A percentile compares a stretch with the other conserved stretches of the same genome.
These are phyloP conservation scores for Colletotrichum shisoi DNA, from an alignment of 2,329 filamentous ascomycete species.

Conservation along the genomic window DNA sequence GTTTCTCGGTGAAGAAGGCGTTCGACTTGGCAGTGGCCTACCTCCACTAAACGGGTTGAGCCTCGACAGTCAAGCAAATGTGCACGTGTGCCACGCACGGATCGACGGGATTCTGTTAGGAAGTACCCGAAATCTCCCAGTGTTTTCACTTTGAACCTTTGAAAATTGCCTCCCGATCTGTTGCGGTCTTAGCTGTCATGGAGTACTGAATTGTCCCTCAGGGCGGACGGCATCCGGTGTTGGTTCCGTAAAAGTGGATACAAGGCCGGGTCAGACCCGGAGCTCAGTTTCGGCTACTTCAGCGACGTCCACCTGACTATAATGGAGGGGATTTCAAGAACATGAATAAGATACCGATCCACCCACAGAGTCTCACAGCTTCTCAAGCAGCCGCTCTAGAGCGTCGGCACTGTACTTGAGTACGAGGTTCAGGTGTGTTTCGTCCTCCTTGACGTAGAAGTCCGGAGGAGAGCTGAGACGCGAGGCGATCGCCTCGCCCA, in stretches of 20 bases:
- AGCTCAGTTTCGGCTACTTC: constrained; percentile 6
- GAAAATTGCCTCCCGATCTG: no score
- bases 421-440: no score
- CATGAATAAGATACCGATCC: no score
- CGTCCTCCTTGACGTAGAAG: no score
- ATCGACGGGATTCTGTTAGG: not conserved
- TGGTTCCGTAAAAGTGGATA: not conserved
- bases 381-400: no score
- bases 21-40: not conserved
- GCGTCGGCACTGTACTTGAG: no score
- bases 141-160: not conserved
- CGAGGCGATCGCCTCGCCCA: no score
- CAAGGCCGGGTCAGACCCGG: not conserved
- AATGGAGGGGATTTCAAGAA: no score
- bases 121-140: not conserved
- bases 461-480: no score
- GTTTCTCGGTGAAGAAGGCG: not conserved
- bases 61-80: not conserved
- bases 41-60: not conserved
- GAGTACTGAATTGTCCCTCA: not conserved
- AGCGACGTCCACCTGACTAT: constrained; percentile 3
- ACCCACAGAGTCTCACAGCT: no score
- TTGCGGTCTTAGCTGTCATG: not conserved
- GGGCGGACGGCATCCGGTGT: not conserved
- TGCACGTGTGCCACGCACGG: not conserved